Evolutionary conservation across 2,329 filamentous ascomycete species (phyloP).

Genomic region (Ophiostoma ulmi): DNA sequence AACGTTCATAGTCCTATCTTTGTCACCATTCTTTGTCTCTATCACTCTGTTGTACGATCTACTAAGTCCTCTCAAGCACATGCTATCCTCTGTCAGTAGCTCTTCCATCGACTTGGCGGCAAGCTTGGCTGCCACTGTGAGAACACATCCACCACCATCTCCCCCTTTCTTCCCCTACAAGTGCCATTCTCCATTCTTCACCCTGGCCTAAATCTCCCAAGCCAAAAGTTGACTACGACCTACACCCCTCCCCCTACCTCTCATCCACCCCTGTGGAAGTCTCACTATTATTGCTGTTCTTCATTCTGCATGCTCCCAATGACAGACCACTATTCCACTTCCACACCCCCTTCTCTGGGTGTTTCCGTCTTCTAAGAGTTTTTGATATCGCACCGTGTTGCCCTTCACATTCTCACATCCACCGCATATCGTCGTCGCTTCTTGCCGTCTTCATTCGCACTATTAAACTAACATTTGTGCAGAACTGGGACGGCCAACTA

Average conservation of each 20-base stretch:
- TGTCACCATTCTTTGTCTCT: not conserved
- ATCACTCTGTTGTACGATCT: not conserved
- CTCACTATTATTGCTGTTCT: not conserved
- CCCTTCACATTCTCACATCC: constrained; percentile 7
- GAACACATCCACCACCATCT: constrained; percentile 16
- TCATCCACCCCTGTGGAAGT: not conserved
- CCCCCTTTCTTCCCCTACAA: constrained; percentile 12
- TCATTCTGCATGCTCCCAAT: not conserved
- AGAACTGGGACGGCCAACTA: not conserved
- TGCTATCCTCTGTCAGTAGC: not conserved
- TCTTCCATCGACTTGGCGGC: constrained; percentile 16
- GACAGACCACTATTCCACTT: not conserved
- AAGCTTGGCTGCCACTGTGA: constrained; percentile 14
- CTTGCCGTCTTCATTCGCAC: constrained; percentile 15
- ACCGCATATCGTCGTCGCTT: constrained; percentile 13
- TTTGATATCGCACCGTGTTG: not conserved
- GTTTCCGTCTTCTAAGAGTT: not conserved
- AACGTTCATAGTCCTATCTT: not conserved
- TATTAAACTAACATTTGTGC: not conserved
- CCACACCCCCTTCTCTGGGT: not conserved
- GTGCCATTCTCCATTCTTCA: constrained; percentile 12
- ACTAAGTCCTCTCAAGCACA: not conserved
- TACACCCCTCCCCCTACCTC: not conserved
- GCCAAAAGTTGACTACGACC: not conserved
- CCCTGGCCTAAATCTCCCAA: not conserved